phyloP scores from a whole-genome alignment of 305 asterid genomes.

The Fraxinus baroniana region DNA sequence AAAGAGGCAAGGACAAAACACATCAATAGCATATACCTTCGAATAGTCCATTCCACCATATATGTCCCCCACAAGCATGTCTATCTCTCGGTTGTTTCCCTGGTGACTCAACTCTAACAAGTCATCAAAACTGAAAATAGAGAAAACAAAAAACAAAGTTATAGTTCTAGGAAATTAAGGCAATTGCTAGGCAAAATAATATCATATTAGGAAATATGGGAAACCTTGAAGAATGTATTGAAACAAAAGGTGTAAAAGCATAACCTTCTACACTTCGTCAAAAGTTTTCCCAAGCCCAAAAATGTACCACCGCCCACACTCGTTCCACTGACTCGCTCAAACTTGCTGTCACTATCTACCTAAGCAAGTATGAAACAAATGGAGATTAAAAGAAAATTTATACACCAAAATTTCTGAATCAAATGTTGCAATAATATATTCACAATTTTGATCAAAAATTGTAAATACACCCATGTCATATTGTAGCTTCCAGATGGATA shows the following conservation, averaged over 20 bases:
- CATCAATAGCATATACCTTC: slow-evolving; percentile 49
- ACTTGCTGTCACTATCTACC: slow-evolving; percentile 83
- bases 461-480: neutral
- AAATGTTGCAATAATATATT: neutral
- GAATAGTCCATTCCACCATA: slow-evolving; percentile 82
- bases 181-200: slow-evolving; percentile 17
- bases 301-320: slow-evolving; percentile 98
- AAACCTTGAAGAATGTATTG: slow-evolving; percentile 11
- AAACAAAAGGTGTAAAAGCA: slow-evolving; percentile 22
- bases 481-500: neutral
- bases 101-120: slow-evolving; percentile 76
- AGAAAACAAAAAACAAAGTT: slow-evolving; percentile 19
- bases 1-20: slow-evolving; percentile 9
- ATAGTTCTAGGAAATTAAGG: slow-evolving; percentile 6
- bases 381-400: neutral
- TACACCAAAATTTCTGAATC: neutral
- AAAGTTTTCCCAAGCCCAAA: slow-evolving; percentile 93
- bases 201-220: neutral
- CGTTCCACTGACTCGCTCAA: slow-evolving; percentile 94
- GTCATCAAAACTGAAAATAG: slow-evolving; percentile 73
- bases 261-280: slow-evolving; percentile 89
- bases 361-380: slow-evolving; percentile 32
- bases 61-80: slow-evolving; percentile 98
- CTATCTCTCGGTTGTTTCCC: slow-evolving; percentile 83
- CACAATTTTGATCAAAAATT: neutral